Evolutionary conservation across 163 green algal genomes (phyloP).

Genomic region (Prototheca wickerhamii): DNA sequence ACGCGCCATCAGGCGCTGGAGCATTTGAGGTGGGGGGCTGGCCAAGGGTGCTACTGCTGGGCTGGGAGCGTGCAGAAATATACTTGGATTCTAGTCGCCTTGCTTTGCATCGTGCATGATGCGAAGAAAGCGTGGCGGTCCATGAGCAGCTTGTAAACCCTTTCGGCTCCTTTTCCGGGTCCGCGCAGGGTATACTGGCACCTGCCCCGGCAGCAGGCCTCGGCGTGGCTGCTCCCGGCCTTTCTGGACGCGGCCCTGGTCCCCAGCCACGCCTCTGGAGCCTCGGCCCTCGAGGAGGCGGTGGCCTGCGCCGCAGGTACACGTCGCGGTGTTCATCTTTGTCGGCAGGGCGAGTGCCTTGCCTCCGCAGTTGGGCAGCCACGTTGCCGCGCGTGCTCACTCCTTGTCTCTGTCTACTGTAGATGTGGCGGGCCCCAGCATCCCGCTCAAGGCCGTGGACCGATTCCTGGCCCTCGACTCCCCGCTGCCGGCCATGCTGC

Average conservation of each 20-base stretch:
- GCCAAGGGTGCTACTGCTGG: background rate
- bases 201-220: background rate
- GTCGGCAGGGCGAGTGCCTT: background rate
- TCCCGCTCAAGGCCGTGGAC: too few relatives aligned
- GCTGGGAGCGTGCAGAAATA: background rate
- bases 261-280: background rate
- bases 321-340: background rate
- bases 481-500: too few relatives aligned
- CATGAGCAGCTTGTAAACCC: too few relatives aligned
- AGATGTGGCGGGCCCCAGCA: too few relatives aligned
- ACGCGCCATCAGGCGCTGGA: background rate
- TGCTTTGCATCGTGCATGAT: too few relatives aligned
- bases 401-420: too few relatives aligned
- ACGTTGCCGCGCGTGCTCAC: background rate
- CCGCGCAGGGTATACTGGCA: background rate
- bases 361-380: background rate
- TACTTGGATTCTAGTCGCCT: background rate
- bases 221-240: background rate
- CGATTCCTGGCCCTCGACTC: too few relatives aligned
- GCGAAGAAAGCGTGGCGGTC: too few relatives aligned
- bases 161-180: background rate
- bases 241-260: background rate
- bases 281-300: background rate
- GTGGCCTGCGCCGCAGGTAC: background rate
- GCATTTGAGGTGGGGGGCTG: slow-evolving; percentile 8